Evolutionary conservation across 1,139 yeast species (phyloP), one percentile per base, ranked within the genome.

Genomic region (Yamadazyma dendronema): DNA sequence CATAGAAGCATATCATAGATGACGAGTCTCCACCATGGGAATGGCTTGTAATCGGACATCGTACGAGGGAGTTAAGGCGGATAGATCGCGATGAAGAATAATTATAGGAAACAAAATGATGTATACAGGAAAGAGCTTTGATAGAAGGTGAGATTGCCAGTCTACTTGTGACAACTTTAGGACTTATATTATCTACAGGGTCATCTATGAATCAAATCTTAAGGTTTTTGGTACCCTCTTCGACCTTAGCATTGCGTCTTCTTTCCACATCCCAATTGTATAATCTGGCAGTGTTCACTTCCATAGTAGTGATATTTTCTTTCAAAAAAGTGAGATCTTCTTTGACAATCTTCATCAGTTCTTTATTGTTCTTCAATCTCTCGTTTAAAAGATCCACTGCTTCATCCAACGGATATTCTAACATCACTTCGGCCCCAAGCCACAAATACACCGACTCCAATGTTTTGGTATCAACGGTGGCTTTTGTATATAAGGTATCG

Each of bases 401-500:
- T 57, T 92, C 98, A 31, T 78, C 84, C 26, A 88, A 69, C 4
- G 96, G 90, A 57, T 92, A 92, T 57, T 92, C 98, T 53, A 94
- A 71, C 98, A 92, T 92, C 14, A 92, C 94, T 53, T 90, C 96
- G 1, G 99, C 97, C 9, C 99, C 99, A 15, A 92, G 72, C 98
- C 98, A 92, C 38, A 92, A 72, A 46, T 79, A 80, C 2, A 92
- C 98, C 2, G 72, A 62, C 28, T 69, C 53, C 42, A 68, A 55
- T 25, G 57, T 61, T 27, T 67, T 61, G 15, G 68, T 56, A 35
- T 84, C 78, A 27, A 92, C 72, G 26, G 72, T 72, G 2, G 98
- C 98, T 43, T 80, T 79, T 12, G 97, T 84, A 56, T 81, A 92
- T 35, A 92, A 71, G 0, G 98, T 92, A 53, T 92, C 97, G 60